Base-by-base conservation (phyloP, 139 green algal species). In the Chlorella sorokiniana region DNA sequence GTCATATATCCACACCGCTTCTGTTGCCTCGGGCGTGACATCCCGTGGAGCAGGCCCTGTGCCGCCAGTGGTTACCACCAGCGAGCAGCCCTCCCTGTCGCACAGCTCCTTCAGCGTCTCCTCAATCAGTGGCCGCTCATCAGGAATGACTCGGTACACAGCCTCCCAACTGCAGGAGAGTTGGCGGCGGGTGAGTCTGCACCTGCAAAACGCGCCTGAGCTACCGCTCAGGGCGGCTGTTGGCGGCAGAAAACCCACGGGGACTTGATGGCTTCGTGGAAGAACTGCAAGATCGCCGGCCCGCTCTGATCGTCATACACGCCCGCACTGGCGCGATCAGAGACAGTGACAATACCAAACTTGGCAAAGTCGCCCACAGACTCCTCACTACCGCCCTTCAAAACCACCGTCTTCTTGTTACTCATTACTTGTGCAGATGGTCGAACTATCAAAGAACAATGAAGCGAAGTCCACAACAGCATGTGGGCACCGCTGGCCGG, bases 21-120 rank as follows among this genome's bases (percentile, higher is more conserved):
- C 92, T 37, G 95, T 98, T 4, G 95, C 95, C 61, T 98, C 95
- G 44, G 95, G 95, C 11, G 95, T 98, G n/a, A 98, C 93, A 64
- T 98, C 95, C 5, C 95, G 83, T 0, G 91, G 86, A 5, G 94
- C 90, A 7, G 95, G 95, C 2, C 95, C 95, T 37, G 95, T 98
- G 64, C 95, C 95, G 1, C 89, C 91, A 14, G 94, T 97, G 6
- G 95, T 98, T 3, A 98, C 90, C 59, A 98, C 91, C 27, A 98
- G 73, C 80, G 90, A 96, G 88, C 95, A 98, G 31, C 89, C 87
- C 56, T 93, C 83, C 0, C 84, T 71, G 79, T 97, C 95, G 38
- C 89, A 89, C 90, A 98, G 79, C 18, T 94, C 85, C 41, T 91
- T 95, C n/a, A 98, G 84, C 2, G 91, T 90, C n/a, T 83, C 27